phyloP scores from a whole-genome alignment of 805 yeast genomes.

The Yamadazyma philogaea region DNA sequence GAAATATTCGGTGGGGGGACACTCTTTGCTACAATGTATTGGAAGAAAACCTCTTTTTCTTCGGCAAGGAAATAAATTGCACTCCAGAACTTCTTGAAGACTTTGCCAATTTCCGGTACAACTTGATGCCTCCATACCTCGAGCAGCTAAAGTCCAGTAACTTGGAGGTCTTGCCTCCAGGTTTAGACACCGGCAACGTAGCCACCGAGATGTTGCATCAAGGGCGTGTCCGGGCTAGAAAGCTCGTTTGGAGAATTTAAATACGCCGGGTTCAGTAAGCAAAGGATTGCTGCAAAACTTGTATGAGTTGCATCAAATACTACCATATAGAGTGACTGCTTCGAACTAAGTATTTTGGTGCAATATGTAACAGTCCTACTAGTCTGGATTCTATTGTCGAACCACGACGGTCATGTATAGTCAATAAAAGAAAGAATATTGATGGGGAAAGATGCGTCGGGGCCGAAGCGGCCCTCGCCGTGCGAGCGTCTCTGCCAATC shows the following conservation, averaged over 20 bases:
- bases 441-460: no score
- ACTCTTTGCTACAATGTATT: constrained; percentile 1
- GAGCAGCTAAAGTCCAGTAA: constrained; percentile 17
- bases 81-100: neutral
- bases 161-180: constrained; percentile 23
- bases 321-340: no score
- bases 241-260: constrained; percentile 30
- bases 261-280: no score
- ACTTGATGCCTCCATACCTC: constrained; percentile 19
- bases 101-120: neutral
- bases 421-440: no score
- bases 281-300: no score
- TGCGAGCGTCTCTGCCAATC: neutral
- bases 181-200: constrained; percentile 29
- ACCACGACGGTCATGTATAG: no score
- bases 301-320: no score
- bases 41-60: neutral
- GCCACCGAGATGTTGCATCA: constrained; percentile 35
- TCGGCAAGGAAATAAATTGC: neutral
- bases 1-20: neutral
- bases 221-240: constrained; percentile 42
- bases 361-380: no score
- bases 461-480: no score
- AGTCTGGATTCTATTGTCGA: no score
- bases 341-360: no score